Evolutionary conservation across 140 eudicot genomes (phyloP), one percentile per base, ranked within the genome.

Genomic region (Stevia rebaudiana): DNA sequence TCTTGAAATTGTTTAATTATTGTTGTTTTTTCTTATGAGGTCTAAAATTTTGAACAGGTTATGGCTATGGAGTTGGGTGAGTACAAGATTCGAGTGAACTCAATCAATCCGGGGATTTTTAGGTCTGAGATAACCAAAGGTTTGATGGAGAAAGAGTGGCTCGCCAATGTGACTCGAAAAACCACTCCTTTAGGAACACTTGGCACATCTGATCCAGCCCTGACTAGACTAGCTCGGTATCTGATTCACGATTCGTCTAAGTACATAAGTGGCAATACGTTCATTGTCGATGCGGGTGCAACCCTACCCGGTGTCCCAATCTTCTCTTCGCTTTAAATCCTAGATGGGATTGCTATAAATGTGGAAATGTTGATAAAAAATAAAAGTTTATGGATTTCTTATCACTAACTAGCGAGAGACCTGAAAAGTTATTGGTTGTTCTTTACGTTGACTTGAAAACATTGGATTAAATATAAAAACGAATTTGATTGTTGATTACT

Each of bases 241-340:
- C 15, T 75, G 17, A 30, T 75, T 16, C 80, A 75, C 16, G 75
- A 68, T 41, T 75, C 66, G 11, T 60, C 79, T 0, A 9, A 2
- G 5, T 75, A 75, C 42, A 12, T 75, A 6, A 63, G 58, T 9
- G 76, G 83, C 16, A 61, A 35, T 30, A 23, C 25, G 15, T 74
- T 69, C 65, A 74, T 79, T 13, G 75, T 17, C 5, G 84, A 79
- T 31, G 77, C 71, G 10, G 84, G 84, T 17, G 19, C 16, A 9
- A 74, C 80, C 17, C 17, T 79, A 55, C 71, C 80, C 0, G 84
- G 80, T 10, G 11, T 70, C 46, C 84, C 80, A 7, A 36, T 79
- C 44, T 79, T 58, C 33, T 79, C 80, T 52, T 79, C 80, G 21
- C 80, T 74, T 37, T 79, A 73, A 52, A 62, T 43, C 21, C 30